Base-by-base conservation (phyloP, 768 basidiomycete species). In the Tylopilus plumbeoviolaceoides region DNA sequence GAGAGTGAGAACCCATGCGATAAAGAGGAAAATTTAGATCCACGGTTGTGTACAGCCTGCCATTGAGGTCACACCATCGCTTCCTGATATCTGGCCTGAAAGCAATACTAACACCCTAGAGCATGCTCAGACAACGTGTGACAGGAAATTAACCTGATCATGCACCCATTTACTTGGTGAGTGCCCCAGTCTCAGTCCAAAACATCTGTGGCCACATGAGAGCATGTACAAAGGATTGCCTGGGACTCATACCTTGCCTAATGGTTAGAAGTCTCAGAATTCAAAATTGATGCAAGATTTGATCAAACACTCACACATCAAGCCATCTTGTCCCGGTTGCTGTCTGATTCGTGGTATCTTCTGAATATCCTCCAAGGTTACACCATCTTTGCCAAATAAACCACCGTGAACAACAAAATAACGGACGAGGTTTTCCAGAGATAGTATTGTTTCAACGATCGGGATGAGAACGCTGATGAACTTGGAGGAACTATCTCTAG, bases 371-470 rank as follows among this genome's bases (percentile, higher is more conserved):
- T 95, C 93, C 31, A 98, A 75, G 5, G 91, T 95, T 17, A 98
- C 89, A 39, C 82, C 87, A 62, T 98, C 97, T 64, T 88, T 89
- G 70, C 92, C 94, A 74, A 98, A 98, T 15, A 98, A 77, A 14
- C 97, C 97, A 11, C 97, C 95, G 63, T 99, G 97, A 6, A 95
- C 91, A 57, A 98, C 84, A 60, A 97, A 95, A 72, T 88, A 97
- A 27, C 95, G 84, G 67, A 91, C 94, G 48, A 75, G 69, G 9
- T 93, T 94, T 50, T 90, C 76, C 2, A 88, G 81, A 14, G 90
- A 90, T 25, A 99, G 75, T 56, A 98, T 97, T 4, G 83, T 75
- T 10, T 74, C n/a, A n/a, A n/a, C n/a, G n/a, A n/a, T 73, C 7
- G 65, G n/a, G n/a, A n/a, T n/a, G n/a, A n/a, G n/a, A n/a, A n/a